Conservation (phyloP, 2,329 filamentous ascomycete species). For the Fusarium xylarioides region DNA sequence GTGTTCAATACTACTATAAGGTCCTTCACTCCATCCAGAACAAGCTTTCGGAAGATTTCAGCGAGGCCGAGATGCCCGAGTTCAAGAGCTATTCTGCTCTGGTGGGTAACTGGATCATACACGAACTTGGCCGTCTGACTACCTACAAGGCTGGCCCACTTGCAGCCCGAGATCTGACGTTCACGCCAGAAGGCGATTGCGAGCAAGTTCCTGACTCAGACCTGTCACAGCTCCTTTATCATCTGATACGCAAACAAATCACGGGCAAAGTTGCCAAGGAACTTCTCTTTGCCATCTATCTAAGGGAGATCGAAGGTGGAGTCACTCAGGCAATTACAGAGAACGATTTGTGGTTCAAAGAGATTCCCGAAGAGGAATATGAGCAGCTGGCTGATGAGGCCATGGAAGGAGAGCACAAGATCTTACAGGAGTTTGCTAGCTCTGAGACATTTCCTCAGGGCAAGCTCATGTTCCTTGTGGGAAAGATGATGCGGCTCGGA, state of each 20-base stretch:
- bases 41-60: constrained; percentile 38
- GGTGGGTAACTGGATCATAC: constrained; percentile 74
- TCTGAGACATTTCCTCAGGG: constrained; percentile 61
- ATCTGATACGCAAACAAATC: constrained; percentile 59
- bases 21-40: constrained; percentile 62
- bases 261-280: constrained; percentile 67
- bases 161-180: constrained; percentile 46
- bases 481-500: constrained; percentile 65
- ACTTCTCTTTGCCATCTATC: constrained; percentile 62
- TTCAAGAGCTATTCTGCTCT: constrained; percentile 55
- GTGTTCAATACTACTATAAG: constrained; percentile 83
- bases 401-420: constrained; percentile 56
- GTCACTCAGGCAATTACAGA: constrained; percentile 57
- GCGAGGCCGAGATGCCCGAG: constrained; percentile 32
- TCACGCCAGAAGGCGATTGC: constrained; percentile 59
- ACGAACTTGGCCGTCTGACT: constrained; percentile 76
- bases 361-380: constrained; percentile 60
- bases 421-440: constrained; percentile 56
- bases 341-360: constrained; percentile 64
- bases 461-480: constrained; percentile 69
- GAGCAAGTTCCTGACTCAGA: constrained; percentile 55
- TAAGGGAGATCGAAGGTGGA: constrained; percentile 55
- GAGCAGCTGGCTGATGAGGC: constrained; percentile 55
- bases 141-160: constrained; percentile 56
- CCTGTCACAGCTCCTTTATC: constrained; percentile 61